Evolutionary conservation across 495 filamentous ascomycete genomes (phyloP).

Genomic region (Tuber borchii): DNA sequence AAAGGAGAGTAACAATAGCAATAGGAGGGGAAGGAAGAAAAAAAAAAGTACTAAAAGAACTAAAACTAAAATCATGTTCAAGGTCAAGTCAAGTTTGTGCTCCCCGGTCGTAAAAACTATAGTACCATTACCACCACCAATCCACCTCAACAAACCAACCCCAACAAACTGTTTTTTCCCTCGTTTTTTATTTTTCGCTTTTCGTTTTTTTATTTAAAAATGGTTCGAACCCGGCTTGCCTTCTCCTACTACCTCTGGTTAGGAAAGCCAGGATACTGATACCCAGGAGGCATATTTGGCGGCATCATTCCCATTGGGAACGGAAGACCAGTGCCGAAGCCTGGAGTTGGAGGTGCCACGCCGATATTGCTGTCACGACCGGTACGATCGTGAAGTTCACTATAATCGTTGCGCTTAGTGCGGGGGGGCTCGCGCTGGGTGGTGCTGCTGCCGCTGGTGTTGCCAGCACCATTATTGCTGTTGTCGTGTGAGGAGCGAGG

Average conservation of each 20-base stretch:
- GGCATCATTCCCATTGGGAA: conserved; percentile 38
- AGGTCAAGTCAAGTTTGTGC: background rate
- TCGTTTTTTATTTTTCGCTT: background rate
- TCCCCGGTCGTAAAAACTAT: background rate
- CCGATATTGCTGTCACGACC: conserved; percentile 40
- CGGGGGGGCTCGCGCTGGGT: conserved; percentile 31
- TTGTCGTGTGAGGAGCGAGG: conserved; percentile 40
- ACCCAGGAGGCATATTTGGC: conserved; percentile 34
- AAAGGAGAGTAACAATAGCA: conserved; percentile 20
- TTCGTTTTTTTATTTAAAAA: background rate
- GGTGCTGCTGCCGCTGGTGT: conserved; percentile 20
- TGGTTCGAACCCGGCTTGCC: background rate
- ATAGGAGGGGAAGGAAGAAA: conserved; percentile 10
- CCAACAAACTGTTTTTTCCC: background rate
- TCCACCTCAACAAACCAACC: background rate
- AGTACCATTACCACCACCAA: background rate
- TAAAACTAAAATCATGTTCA: background rate
- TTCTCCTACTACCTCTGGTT: conserved; percentile 12
- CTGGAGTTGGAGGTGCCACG: conserved; percentile 40
- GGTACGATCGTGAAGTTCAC: conserved; percentile 35
- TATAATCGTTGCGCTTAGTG: conserved; percentile 36
- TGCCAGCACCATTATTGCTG: background rate
- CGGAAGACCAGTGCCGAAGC: conserved; percentile 40
- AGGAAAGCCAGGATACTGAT: conserved; percentile 33
- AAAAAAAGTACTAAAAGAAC: conserved; percentile 12